A percentile compares a stretch with the other conserved stretches of the same genome.
Evolutionary conservation across 2,329 filamentous ascomycete species (phyloP).

Genomic region (Pleoardoris graminearum): DNA sequence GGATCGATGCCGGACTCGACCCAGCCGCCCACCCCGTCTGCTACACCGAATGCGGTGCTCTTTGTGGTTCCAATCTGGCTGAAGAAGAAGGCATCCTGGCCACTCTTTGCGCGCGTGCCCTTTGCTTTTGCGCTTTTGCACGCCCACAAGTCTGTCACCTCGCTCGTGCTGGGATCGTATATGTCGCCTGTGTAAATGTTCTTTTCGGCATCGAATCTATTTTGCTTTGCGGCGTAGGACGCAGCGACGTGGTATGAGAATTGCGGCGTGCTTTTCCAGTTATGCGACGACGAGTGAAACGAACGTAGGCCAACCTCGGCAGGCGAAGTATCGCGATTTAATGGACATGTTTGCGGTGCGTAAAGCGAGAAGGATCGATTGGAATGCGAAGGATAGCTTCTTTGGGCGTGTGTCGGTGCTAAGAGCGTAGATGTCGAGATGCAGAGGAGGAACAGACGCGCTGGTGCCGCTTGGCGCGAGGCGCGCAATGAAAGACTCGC

Average conservation of each 20-base stretch:
- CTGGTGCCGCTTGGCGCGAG: conserved; percentile 30
- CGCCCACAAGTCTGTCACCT: conserved; percentile 28
- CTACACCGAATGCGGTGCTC: conserved; percentile 81
- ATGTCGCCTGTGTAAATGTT: conserved; percentile 43
- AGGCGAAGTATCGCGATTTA: conserved; percentile 35
- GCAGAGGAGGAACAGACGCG: conserved; percentile 36
- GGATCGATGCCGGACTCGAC: conserved; percentile 89
- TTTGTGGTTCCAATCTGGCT: conserved; percentile 72
- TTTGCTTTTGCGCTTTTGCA: conserved; percentile 53
- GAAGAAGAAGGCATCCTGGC: conserved; percentile 96
- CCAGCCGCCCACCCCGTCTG: conserved; percentile 96
- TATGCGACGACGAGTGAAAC: conserved; percentile 37
- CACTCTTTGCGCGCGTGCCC: conserved; percentile 71
- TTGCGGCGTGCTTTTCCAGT: conserved; percentile 29
- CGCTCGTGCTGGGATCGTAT: conserved; percentile 32
- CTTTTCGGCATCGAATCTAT: conserved; percentile 41
- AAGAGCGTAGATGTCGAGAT: conserved; percentile 35
- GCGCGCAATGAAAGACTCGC: conserved; percentile 22
- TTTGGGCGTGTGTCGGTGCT: conserved; percentile 26
- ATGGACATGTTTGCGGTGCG: conserved; percentile 34
- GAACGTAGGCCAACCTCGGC: conserved; percentile 33
- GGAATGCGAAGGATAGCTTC: conserved; percentile 19
- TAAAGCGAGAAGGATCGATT: conserved; percentile 19
- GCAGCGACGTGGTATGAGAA: conserved; percentile 47
- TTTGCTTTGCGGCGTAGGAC: conserved; percentile 47